These are phyloP conservation scores for Sugiyamaella qingdaonensis DNA, from an alignment of 805 yeast species.

Conservation along the genomic window DNA sequence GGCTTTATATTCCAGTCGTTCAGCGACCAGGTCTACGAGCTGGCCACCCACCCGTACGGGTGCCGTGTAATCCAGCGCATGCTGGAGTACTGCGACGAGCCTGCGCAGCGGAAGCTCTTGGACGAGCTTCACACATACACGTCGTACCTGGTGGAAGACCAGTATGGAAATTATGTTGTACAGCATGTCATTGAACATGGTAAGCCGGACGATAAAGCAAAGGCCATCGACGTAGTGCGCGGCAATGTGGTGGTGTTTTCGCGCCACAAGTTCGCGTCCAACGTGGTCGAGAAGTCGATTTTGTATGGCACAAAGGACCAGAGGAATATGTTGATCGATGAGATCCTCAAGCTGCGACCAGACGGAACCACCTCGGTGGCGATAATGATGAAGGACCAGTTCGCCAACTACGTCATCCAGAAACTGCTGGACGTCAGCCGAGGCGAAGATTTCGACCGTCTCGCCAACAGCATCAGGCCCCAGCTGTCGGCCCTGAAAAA, in stretches of 20 bases:
- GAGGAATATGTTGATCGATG: constrained; percentile 57
- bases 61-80: constrained; percentile 94
- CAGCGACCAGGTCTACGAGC: constrained; percentile 59
- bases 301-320: constrained; percentile 64
- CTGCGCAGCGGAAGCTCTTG: constrained; percentile 64
- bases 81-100: constrained; percentile 66
- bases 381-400: constrained; percentile 95
- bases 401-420: constrained; percentile 95
- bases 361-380: constrained; percentile 52
- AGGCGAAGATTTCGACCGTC: constrained; percentile 60
- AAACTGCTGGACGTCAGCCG: constrained; percentile 81
- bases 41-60: constrained; percentile 95
- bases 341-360: constrained; percentile 40
- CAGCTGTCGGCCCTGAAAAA: constrained; percentile 71
- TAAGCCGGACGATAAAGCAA: constrained; percentile 49
- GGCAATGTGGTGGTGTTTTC: constrained; percentile 75
- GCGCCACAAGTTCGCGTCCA: constrained; percentile 96
- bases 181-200: constrained; percentile 92
- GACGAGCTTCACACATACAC: constrained; percentile 68
- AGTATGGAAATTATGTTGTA: constrained; percentile 95
- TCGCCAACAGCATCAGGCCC: constrained; percentile 73
- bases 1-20: constrained; percentile 71
- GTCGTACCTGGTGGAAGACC: constrained; percentile 82
- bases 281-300: constrained; percentile 93
- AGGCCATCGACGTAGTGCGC: constrained; percentile 62